phyloP scores from a whole-genome alignment of 2,329 filamentous ascomycete species.

The Aspergillus calidoustus region DNA sequence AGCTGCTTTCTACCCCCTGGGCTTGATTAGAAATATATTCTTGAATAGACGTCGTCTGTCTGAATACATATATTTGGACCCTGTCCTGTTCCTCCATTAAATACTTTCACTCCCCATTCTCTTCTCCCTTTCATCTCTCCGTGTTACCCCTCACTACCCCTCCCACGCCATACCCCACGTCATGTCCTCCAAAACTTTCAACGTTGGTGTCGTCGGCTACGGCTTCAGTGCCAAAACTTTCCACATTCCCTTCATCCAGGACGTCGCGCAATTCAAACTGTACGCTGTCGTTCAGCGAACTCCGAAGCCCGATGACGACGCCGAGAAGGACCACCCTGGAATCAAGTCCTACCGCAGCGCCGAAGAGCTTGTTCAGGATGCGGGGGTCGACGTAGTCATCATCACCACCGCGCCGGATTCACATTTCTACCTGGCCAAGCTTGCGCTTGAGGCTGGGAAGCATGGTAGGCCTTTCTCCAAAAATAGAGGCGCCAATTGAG shows the following conservation, averaged over 20 bases:
- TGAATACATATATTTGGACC: not conserved
- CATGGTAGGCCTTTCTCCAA: slow-evolving; percentile 51
- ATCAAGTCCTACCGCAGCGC: slow-evolving; percentile 67
- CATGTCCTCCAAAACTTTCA: slow-evolving; percentile 54
- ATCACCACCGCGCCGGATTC: slow-evolving; percentile 73
- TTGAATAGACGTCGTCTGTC: not conserved
- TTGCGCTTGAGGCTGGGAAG: slow-evolving; percentile 71
- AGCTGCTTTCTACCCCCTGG: slow-evolving; percentile 14
- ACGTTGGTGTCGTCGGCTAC: slow-evolving; percentile 64
- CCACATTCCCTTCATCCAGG: slow-evolving; percentile 77
- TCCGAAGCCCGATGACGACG: slow-evolving; percentile 67
- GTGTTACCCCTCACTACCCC: slow-evolving; percentile 21
- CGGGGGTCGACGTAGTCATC: slow-evolving; percentile 69
- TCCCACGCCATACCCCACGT: slow-evolving; percentile 1
- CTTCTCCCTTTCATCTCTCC: not conserved
- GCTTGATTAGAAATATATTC: slow-evolving; percentile 1
- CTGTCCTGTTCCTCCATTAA: not conserved
- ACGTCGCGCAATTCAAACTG: slow-evolving; percentile 67
- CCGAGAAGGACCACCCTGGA: slow-evolving; percentile 68
- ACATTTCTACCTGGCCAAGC: slow-evolving; percentile 69
- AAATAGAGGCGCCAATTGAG: not conserved
- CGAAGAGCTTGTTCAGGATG: slow-evolving; percentile 68
- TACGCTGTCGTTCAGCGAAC: slow-evolving; percentile 77
- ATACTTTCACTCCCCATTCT: not conserved
- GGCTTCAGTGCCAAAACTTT: slow-evolving; percentile 75